Evolutionary conservation across 1,139 yeast genomes (phyloP).

Genomic region (Nadsonia starkeyi-henricii): DNA sequence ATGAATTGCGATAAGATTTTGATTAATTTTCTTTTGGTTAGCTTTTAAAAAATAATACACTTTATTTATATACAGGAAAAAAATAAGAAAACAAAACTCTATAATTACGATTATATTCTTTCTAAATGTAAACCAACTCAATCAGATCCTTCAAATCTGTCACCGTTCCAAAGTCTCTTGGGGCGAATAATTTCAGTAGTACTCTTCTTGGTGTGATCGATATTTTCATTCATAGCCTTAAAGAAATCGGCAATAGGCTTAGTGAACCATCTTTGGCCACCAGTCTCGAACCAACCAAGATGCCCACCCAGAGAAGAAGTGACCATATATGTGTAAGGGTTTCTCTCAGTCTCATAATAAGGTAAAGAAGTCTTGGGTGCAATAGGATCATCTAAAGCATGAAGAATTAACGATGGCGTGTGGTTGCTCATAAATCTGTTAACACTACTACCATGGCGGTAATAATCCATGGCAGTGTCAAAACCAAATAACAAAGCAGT

Average conservation of each 20-base stretch:
- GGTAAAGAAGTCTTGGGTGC: conserved; percentile 50
- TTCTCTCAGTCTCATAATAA: conserved; percentile 38
- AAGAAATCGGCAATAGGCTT: conserved; percentile 50
- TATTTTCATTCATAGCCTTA: conserved; percentile 33
- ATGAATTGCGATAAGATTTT: too few species aligned
- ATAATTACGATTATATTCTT: too few species aligned
- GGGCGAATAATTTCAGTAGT: conserved; percentile 9
- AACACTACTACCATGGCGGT: conserved; percentile 53
- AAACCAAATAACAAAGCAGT: conserved; percentile 71
- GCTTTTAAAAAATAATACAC: too few species aligned
- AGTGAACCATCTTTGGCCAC: conserved; percentile 60
- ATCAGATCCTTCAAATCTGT: conserved; percentile 4
- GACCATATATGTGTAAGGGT: conserved; percentile 55
- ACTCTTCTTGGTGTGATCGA: conserved; percentile 13
- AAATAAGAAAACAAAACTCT: too few species aligned
- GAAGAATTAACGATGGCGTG: conserved; percentile 56
- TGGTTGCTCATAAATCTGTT: conserved; percentile 39
- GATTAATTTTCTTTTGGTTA: too few species aligned
- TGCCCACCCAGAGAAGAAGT: conserved; percentile 83
- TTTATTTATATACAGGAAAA: too few species aligned
- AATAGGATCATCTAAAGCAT: conserved; percentile 76
- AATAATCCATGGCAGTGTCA: conserved; percentile 56
- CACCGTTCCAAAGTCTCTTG: conserved; percentile 8
- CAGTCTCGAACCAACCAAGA: conserved; percentile 54
- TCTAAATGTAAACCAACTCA: too few species aligned